Conservation (phyloP, 2,329 filamentous ascomycete species). For the Fusarium domesticum region DNA sequence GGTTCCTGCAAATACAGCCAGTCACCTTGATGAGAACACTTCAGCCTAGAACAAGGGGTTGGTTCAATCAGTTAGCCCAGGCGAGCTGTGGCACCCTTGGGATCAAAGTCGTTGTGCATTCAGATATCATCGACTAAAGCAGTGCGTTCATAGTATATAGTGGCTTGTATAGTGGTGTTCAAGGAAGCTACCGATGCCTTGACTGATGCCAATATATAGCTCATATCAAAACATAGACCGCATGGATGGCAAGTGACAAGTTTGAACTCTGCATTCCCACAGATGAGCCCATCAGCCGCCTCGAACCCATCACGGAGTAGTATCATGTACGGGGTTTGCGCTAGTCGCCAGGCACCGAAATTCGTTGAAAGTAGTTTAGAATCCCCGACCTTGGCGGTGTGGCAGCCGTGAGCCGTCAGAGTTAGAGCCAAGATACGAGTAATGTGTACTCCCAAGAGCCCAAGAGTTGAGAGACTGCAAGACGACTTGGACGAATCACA, state of each 20-base stretch:
- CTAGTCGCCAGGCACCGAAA: not conserved
- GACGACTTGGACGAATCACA: too few relatives aligned
- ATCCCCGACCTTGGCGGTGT: not conserved
- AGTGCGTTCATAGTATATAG: too few relatives aligned
- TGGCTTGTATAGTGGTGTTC: too few relatives aligned
- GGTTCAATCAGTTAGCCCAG: not conserved
- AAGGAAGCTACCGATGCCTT: too few relatives aligned
- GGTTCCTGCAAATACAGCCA: not conserved
- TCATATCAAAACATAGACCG: too few relatives aligned
- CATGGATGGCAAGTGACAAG: not conserved
- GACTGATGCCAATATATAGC: too few relatives aligned
- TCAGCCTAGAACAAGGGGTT: slow-evolving; percentile 5
- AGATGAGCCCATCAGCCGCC: not conserved
- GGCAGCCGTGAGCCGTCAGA: too few relatives aligned
- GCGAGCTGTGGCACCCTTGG: not conserved
- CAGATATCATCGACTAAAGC: not conserved
- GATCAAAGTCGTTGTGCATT: not conserved
- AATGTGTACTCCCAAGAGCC: too few relatives aligned
- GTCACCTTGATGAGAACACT: slow-evolving; percentile 1
- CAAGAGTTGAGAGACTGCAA: too few relatives aligned
- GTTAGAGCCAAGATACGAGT: too few relatives aligned
- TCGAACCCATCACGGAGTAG: not conserved
- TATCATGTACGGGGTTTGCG: not conserved
- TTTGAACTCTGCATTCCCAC: not conserved
- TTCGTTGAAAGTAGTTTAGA: too few relatives aligned